phyloP scores from a whole-genome alignment of 768 basidiomycete species.

The Rhodotorula taiwanensis region DNA sequence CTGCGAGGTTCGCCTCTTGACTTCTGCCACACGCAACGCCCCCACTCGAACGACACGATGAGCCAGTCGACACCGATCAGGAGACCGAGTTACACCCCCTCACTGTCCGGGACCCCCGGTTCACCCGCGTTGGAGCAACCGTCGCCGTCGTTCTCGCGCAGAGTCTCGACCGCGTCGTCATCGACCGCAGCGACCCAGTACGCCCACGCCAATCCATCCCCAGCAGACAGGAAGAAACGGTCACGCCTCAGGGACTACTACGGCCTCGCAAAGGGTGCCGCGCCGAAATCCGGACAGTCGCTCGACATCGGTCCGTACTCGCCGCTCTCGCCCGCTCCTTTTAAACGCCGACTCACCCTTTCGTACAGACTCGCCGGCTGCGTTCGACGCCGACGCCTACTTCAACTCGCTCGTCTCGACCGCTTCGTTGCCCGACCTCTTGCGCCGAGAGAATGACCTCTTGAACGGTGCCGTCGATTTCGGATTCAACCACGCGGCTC shows the following conservation, averaged over 20 bases:
- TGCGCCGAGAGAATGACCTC: constrained; percentile 77
- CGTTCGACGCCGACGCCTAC: constrained; percentile 8
- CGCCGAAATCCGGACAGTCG: constrained; percentile 62
- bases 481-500: too few species aligned
- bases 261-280: constrained; percentile 54
- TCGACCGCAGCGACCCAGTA: not conserved
- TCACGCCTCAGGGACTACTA: constrained; percentile 80
- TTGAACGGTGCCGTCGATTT: constrained; percentile 53
- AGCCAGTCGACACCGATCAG: constrained; percentile 3
- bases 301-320: constrained; percentile 56
- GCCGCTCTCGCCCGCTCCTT: not conserved
- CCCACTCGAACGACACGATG: not conserved
- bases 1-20: too few species aligned
- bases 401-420: constrained; percentile 10
- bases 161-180: constrained; percentile 9
- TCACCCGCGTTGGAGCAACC: too few species aligned
- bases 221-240: constrained; percentile 56
- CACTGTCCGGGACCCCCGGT: constrained; percentile 2
- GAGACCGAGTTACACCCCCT: not conserved
- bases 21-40: too few species aligned
- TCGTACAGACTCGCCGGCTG: constrained; percentile 7
- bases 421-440: constrained; percentile 46
- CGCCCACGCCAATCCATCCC: too few species aligned
- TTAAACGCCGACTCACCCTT: constrained; percentile 38
- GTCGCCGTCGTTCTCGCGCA: constrained; percentile 16